phyloP scores from a whole-genome alignment of 1,284 basidiomycete species.

The Cryptococcus hybrid region DNA sequence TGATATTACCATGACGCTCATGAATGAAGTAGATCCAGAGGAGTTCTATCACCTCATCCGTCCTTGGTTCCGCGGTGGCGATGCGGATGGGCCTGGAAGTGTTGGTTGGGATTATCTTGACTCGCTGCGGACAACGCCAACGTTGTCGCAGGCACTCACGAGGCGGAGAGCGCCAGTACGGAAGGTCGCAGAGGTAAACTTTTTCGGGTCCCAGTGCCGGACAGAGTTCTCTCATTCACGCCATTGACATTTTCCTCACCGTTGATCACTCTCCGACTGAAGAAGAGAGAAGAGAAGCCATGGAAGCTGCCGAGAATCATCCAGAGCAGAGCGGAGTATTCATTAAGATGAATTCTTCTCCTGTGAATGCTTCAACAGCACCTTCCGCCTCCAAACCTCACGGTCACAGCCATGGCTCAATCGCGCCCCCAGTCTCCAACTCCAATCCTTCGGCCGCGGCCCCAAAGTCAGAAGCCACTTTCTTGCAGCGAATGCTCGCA shows the following conservation, averaged over 20 bases:
- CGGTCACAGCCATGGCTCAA: constrained; percentile 17
- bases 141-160: constrained; percentile 14
- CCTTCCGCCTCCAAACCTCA: not conserved
- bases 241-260: constrained; percentile 85
- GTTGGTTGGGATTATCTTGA: constrained; percentile 77
- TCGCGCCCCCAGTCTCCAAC: not conserved
- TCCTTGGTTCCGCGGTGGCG: constrained; percentile 89
- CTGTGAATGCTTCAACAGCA: constrained; percentile 1
- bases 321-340: constrained; percentile 1
- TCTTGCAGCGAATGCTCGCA: constrained; percentile 74
- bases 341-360: constrained; percentile 8
- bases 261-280: constrained; percentile 60
- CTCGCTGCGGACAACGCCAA: constrained; percentile 58
- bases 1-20: constrained; percentile 63
- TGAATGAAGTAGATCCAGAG: constrained; percentile 70
- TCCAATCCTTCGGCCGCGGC: not conserved
- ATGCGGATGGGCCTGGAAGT: constrained; percentile 61
- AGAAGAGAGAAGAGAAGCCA: constrained; percentile 18
- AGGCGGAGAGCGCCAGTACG: constrained; percentile 12
- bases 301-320: constrained; percentile 2
- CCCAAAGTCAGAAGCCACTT: constrained; percentile 50
- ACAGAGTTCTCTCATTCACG: constrained; percentile 84
- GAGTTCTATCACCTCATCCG: constrained; percentile 82
- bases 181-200: constrained; percentile 49
- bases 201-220: constrained; percentile 84